Conservation (phyloP, 305 asterid species). For the Fraxinus platypoda region DNA sequence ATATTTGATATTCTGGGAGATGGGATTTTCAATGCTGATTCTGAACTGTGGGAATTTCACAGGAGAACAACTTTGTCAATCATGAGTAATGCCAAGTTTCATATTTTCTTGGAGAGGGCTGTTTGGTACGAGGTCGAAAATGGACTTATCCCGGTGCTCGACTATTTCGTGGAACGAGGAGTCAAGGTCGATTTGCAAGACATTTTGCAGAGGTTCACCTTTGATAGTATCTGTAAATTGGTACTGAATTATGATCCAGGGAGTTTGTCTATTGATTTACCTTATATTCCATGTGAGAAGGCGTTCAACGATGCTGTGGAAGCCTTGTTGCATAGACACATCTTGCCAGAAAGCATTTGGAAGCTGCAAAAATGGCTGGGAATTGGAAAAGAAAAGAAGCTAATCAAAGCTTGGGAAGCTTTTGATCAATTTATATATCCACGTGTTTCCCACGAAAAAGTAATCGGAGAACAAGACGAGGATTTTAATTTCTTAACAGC, state of each 20-base stretch:
- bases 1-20: slow-evolving; percentile 49
- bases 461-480: background rate
- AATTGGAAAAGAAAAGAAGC: slow-evolving; percentile 47
- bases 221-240: slow-evolving; percentile 38
- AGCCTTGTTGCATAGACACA: slow-evolving; percentile 39
- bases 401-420: slow-evolving; percentile 33
- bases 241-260: slow-evolving; percentile 37
- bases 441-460: background rate
- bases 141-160: slow-evolving; percentile 43
- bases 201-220: slow-evolving; percentile 47
- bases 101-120: slow-evolving; percentile 18
- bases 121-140: slow-evolving; percentile 33
- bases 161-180: slow-evolving; percentile 10
- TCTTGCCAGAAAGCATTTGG: slow-evolving; percentile 49
- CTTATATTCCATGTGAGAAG: slow-evolving; percentile 38
- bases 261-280: slow-evolving; percentile 35
- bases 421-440: slow-evolving; percentile 46
- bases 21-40: slow-evolving; percentile 54
- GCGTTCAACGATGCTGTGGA: slow-evolving; percentile 40
- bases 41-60: slow-evolving; percentile 49
- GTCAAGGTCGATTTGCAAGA: slow-evolving; percentile 41
- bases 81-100: slow-evolving; percentile 26
- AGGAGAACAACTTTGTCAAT: slow-evolving; percentile 38
- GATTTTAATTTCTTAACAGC: slow-evolving; percentile 18
- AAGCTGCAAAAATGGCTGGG: slow-evolving; percentile 38